Conservation (phyloP, 148 eudicot species). For the Arbutus unedo region DNA sequence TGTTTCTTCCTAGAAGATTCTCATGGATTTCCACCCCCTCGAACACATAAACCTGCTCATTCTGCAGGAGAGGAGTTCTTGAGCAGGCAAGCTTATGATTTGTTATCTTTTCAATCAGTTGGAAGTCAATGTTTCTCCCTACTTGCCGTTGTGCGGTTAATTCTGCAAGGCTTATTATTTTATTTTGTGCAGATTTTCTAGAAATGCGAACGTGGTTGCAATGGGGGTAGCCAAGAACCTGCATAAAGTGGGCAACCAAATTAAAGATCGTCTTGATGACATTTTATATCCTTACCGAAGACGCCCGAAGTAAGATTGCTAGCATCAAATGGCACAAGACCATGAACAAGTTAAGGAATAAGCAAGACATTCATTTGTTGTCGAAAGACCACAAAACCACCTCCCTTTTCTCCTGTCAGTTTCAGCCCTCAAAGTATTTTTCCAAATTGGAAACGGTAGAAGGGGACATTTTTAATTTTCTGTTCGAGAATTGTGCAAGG, state of each 20-base stretch:
- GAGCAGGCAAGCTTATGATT: slow-evolving; percentile 48
- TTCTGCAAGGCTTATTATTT: not conserved
- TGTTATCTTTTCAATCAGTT: not conserved
- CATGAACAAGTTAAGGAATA: slow-evolving; percentile 4
- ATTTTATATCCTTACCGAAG: slow-evolving; percentile 61
- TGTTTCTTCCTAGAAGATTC: slow-evolving; percentile 36
- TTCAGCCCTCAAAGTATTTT: not conserved
- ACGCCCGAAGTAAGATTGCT: slow-evolving; percentile 59
- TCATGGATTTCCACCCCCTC: slow-evolving; percentile 44
- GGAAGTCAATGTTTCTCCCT: not conserved
- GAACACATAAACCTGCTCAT: slow-evolving; percentile 50
- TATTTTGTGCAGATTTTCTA: slow-evolving; percentile 53
- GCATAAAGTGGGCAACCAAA: slow-evolving; percentile 65
- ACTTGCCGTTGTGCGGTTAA: not conserved
- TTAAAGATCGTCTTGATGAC: slow-evolving; percentile 76
- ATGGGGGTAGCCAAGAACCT: slow-evolving; percentile 81
- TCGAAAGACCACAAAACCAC: not conserved
- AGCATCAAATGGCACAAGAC: not conserved
- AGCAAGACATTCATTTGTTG: not conserved
- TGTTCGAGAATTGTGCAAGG: not conserved
- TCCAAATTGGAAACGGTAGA: not conserved
- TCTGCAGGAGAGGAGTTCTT: slow-evolving; percentile 64
- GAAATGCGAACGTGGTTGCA: slow-evolving; percentile 80
- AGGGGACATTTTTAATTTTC: not conserved
- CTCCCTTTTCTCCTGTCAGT: not conserved